phyloP scores from a whole-genome alignment of 371 early-diverging fungal species.

The Polyrhizophydium stewartii region DNA sequence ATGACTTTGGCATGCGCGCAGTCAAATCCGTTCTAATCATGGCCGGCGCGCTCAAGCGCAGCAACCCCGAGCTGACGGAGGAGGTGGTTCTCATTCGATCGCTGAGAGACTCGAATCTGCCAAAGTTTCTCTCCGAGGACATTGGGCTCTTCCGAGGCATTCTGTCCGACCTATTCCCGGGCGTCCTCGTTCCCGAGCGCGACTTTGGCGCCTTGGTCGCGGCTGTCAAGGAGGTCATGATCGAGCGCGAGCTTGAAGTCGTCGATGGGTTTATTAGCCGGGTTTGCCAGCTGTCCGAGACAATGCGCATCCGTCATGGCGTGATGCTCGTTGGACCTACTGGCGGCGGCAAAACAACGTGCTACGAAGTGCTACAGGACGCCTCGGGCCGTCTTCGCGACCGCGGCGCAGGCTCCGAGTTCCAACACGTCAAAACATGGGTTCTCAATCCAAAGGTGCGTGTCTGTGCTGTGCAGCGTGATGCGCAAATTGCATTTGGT shows the following conservation, averaged over 20 bases:
- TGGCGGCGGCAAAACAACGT: constrained; percentile 56
- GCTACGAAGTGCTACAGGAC: constrained; percentile 46
- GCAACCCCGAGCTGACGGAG: constrained; percentile 45
- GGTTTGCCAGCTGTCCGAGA: constrained; percentile 51
- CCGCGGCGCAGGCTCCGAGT: constrained; percentile 17
- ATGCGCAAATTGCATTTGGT: neutral
- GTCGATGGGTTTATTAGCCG: constrained; percentile 40
- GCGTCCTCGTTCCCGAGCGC: constrained; percentile 40
- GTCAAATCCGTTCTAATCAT: constrained; percentile 56
- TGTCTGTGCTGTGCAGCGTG: neutral
- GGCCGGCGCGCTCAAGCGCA: constrained; percentile 53
- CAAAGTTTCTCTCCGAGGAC: constrained; percentile 57
- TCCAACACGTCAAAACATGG: constrained; percentile 46
- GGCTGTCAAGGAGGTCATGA: constrained; percentile 38
- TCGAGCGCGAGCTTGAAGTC: constrained; percentile 33
- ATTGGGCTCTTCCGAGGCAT: constrained; percentile 51
- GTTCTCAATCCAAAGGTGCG: constrained; percentile 56
- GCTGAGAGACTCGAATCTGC: constrained; percentile 51
- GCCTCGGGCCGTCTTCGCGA: constrained; percentile 35
- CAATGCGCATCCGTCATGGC: constrained; percentile 53
- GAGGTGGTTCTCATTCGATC: constrained; percentile 51
- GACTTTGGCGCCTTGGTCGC: constrained; percentile 37
- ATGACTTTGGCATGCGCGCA: constrained; percentile 59
- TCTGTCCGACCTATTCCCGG: constrained; percentile 51
- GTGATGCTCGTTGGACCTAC: constrained; percentile 61